phyloP scores from a whole-genome alignment of 1,284 basidiomycete species.

The Leccinum glutinopallens region DNA sequence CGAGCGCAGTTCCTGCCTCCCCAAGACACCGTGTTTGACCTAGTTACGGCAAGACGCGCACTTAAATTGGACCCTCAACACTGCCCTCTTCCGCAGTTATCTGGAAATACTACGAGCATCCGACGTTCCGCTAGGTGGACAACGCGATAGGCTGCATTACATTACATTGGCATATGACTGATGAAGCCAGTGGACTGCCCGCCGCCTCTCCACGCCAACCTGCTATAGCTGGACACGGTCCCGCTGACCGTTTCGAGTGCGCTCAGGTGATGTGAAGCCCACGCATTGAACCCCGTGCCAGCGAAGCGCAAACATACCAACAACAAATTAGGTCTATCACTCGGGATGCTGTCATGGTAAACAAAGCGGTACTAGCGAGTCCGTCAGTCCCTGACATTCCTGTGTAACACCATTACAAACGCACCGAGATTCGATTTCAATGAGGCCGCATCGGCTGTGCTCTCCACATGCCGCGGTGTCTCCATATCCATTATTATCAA shows the following conservation, averaged over 20 bases:
- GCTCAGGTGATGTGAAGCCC: constrained; percentile 23
- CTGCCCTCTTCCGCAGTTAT: constrained; percentile 18
- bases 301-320: constrained; percentile 23
- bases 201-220: constrained; percentile 17
- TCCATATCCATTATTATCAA: constrained; percentile 22
- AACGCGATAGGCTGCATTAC: constrained; percentile 6
- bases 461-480: constrained; percentile 11
- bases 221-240: constrained; percentile 15
- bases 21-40: constrained; percentile 1
- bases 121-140: constrained; percentile 11
- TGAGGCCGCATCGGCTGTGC: constrained; percentile 31
- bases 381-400: constrained; percentile 27
- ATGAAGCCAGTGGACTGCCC: background rate
- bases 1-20: constrained; percentile 2
- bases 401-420: constrained; percentile 18
- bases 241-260: constrained; percentile 21
- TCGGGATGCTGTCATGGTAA: constrained; percentile 35
- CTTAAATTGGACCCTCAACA: constrained; percentile 17
- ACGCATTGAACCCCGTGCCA: constrained; percentile 31
- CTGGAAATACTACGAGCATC: constrained; percentile 10
- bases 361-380: constrained; percentile 25
- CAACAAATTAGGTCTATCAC: constrained; percentile 12
- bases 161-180: constrained; percentile 9
- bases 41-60: constrained; percentile 8
- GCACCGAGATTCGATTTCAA: constrained; percentile 14